Conservation (phyloP, 306 rosid species). For the Rubus idaeus region DNA sequence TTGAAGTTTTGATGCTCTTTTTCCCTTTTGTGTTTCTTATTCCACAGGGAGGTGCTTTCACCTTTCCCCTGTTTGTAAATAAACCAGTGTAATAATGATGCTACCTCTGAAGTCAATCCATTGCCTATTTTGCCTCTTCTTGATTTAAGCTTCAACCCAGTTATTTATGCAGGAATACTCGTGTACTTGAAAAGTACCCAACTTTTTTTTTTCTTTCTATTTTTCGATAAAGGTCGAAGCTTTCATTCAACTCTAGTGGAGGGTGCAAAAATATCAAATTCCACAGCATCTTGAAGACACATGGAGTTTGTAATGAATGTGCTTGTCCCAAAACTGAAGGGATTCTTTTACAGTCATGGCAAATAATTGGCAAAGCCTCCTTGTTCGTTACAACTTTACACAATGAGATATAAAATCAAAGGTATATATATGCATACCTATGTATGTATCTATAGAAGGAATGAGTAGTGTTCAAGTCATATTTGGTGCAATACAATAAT, state of each 20-base stretch:
- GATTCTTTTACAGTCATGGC: slow-evolving; percentile 5
- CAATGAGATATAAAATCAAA: not conserved
- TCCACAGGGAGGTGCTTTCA: not conserved
- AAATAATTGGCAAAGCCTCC: not conserved
- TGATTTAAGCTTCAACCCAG: not conserved
- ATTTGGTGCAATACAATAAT: not conserved
- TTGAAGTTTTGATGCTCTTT: not conserved
- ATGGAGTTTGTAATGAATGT: slow-evolving; percentile 1
- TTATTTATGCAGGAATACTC: not conserved
- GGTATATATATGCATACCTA: not conserved
- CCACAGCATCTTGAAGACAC: not conserved
- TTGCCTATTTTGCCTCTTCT: not conserved
- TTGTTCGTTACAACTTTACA: not conserved
- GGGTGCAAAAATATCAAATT: too few relatives aligned
- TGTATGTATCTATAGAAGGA: not conserved
- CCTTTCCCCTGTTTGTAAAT: not conserved
- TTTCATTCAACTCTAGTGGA: not conserved
- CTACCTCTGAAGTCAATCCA: slow-evolving; percentile 10
- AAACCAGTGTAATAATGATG: not conserved
- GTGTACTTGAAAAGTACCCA: not conserved
- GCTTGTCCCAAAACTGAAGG: not conserved
- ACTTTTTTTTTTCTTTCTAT: not conserved
- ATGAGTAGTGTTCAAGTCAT: not conserved
- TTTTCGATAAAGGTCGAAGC: not conserved
- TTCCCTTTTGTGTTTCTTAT: not conserved